These are phyloP conservation scores for Gryganskiella cystojenkinii DNA, from an alignment of 192 early-diverging fungal genomes.

Conservation along the genomic window DNA sequence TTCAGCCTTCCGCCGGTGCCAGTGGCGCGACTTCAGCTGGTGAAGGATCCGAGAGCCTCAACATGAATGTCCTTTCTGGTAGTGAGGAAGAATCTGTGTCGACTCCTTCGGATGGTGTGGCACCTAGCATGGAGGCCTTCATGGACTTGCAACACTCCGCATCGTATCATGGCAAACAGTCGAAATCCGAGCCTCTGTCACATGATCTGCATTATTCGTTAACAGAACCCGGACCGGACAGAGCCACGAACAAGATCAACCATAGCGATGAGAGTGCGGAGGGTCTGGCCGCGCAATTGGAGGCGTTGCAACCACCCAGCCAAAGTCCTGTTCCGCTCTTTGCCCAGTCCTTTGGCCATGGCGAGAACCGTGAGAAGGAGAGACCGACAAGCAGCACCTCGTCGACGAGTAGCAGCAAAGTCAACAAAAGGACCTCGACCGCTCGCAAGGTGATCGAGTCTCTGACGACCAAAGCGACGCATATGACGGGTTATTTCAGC, in stretches of 20 bases:
- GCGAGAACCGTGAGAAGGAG: slow-evolving; percentile 10
- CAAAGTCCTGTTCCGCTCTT: slow-evolving; percentile 18
- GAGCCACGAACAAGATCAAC: slow-evolving; percentile 10
- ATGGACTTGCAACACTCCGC: slow-evolving; percentile 13
- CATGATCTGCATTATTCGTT: slow-evolving; percentile 2
- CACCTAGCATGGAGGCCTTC: slow-evolving; percentile 10
- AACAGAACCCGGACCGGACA: slow-evolving; percentile 38
- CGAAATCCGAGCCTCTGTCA: slow-evolving; percentile 20
- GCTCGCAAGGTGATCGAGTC: slow-evolving; percentile 44
- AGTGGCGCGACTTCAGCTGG: slow-evolving; percentile 30
- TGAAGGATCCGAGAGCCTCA: slow-evolving; percentile 37
- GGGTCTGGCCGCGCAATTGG: slow-evolving; percentile 24
- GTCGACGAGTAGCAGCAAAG: slow-evolving; percentile 17
- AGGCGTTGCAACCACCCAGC: slow-evolving; percentile 18
- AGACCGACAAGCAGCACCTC: not conserved
- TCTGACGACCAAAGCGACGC: slow-evolving; percentile 34
- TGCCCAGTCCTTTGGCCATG: slow-evolving; percentile 12
- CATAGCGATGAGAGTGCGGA: slow-evolving; percentile 22
- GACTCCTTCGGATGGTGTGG: slow-evolving; percentile 14
- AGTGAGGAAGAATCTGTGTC: slow-evolving; percentile 35
- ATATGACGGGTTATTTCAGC: slow-evolving; percentile 48
- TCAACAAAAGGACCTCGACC: slow-evolving; percentile 26
- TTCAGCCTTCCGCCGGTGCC: slow-evolving; percentile 20
- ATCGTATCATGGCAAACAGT: slow-evolving; percentile 7
- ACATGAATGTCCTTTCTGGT: slow-evolving; percentile 30